These are phyloP conservation scores for Areca catechu DNA, from an alignment of 176 grass and related monocot genomes.

Conservation along the genomic window DNA sequence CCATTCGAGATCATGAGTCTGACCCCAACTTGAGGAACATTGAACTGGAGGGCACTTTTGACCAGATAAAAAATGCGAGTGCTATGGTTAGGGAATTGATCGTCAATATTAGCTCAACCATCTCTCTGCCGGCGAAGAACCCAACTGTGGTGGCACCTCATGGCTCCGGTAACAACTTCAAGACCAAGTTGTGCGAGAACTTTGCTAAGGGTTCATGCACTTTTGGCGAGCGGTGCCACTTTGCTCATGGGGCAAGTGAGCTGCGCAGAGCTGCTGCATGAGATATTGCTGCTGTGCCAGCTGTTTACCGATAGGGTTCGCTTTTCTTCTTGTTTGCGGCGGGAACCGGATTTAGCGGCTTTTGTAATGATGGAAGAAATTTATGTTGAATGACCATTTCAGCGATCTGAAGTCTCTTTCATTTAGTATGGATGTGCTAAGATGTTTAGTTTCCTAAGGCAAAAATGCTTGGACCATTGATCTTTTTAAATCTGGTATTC, in stretches of 20 bases:
- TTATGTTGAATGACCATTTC: too few relatives aligned
- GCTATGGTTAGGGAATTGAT: slow-evolving; percentile 70
- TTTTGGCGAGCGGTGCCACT: slow-evolving; percentile 67
- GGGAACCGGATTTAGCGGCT: too few relatives aligned
- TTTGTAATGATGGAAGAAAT: too few relatives aligned
- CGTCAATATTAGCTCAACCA: slow-evolving; percentile 32
- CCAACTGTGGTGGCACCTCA: slow-evolving; percentile 10
- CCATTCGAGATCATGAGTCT: slow-evolving; percentile 64
- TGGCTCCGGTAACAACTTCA: slow-evolving; percentile 44
- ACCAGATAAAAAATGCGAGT: slow-evolving; percentile 82
- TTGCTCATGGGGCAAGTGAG: slow-evolving; percentile 61
- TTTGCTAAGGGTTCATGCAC: slow-evolving; percentile 58
- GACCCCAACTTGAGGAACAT: slow-evolving; percentile 70
- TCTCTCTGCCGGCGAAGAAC: slow-evolving; percentile 2
- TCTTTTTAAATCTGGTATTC: too few relatives aligned
- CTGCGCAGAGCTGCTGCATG: slow-evolving; percentile 33
- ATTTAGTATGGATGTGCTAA: too few relatives aligned
- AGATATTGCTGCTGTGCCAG: slow-evolving; percentile 3
- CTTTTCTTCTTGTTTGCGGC: too few relatives aligned
- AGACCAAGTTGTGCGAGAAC: slow-evolving; percentile 78
- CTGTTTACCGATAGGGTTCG: too few relatives aligned
- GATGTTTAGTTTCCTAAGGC: too few relatives aligned
- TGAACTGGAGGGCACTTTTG: slow-evolving; percentile 76
- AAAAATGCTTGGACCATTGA: too few relatives aligned
- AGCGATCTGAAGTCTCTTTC: too few relatives aligned